phyloP scores from a whole-genome alignment of 2,329 filamentous ascomycete genomes.

The Pseudogymnoascus sp. region DNA sequence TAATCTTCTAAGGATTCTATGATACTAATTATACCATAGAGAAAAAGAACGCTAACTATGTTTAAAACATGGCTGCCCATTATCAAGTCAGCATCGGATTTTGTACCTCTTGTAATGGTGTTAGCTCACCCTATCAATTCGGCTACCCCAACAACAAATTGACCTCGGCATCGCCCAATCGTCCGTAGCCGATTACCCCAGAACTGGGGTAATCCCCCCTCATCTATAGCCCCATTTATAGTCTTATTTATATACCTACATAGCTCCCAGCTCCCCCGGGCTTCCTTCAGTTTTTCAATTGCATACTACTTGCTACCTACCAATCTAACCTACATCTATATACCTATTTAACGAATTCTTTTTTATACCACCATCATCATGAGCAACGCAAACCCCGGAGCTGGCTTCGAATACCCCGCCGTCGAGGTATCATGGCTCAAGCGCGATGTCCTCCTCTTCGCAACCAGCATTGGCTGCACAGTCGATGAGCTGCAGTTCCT shows the following conservation, averaged over 20 bases:
- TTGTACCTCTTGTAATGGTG: conserved; percentile 42
- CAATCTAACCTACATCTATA: not conserved
- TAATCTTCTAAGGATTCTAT: not conserved
- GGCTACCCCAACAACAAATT: not conserved
- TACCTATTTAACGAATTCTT: not conserved
- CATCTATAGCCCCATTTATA: not conserved
- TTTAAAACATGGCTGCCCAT: conserved; percentile 63
- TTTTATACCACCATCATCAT: not conserved
- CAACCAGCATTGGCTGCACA: conserved; percentile 76
- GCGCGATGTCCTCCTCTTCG: conserved; percentile 82
- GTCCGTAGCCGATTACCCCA: not conserved
- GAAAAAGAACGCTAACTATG: conserved; percentile 53
- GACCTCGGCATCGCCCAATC: not conserved
- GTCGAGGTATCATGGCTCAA: conserved; percentile 75
- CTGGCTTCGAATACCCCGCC: conserved; percentile 71
- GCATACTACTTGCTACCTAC: not conserved
- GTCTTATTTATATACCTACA: not conserved
- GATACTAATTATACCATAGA: conserved; percentile 45
- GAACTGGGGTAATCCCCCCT: not conserved
- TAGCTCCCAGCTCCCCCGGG: not conserved
- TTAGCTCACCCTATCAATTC: not conserved
- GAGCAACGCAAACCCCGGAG: conserved; percentile 32
- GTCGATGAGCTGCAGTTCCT: conserved; percentile 88
- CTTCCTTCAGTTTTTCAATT: not conserved
- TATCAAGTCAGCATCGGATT: conserved; percentile 59